phyloP scores from a whole-genome alignment of 257 asterid genomes.

The Gynochthodes officinalis region DNA sequence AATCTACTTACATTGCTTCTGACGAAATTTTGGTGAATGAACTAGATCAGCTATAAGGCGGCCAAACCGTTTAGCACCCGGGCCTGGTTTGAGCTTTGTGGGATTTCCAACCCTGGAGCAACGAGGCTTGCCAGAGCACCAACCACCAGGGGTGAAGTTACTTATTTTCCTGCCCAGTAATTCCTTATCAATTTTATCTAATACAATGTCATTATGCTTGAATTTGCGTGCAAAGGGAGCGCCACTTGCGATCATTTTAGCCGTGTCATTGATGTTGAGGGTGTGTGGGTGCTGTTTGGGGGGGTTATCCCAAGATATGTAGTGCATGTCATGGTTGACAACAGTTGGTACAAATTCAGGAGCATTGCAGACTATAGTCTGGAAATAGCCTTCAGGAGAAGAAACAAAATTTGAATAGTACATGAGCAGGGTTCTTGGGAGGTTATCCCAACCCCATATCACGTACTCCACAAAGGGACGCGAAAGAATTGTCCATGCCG shows the following conservation, averaged over 20 bases:
- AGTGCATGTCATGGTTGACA: conserved; percentile 95
- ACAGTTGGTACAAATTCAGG: conserved; percentile 71
- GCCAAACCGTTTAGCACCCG: conserved; percentile 65
- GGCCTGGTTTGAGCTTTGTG: conserved; percentile 56
- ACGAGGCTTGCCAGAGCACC: conserved; percentile 71
- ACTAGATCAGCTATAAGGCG: conserved; percentile 50
- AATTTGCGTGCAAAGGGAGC: conserved; percentile 95
- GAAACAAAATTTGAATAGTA: conserved; percentile 90
- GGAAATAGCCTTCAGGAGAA: conserved; percentile 95
- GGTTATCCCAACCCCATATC: conserved; percentile 97
- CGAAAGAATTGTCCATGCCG: conserved; percentile 93
- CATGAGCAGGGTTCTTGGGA: conserved; percentile 92
- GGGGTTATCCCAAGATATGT: conserved; percentile 83
- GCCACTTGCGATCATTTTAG: conserved; percentile 52
- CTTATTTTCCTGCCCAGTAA: conserved; percentile 57
- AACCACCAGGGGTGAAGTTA: conserved; percentile 85
- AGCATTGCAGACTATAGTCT: conserved; percentile 85
- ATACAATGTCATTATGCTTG: conserved; percentile 43
- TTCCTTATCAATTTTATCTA: conserved; percentile 68
- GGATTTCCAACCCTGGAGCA: conserved; percentile 71
- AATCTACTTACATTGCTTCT: conserved; percentile 57
- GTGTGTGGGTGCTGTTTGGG: conserved; percentile 84
- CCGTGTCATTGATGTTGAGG: conserved; percentile 64
- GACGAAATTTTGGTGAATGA: conserved; percentile 26
- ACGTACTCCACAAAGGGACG: conserved; percentile 80